These are phyloP conservation scores for Serendipita sp. DNA, from an alignment of 768 basidiomycete species.

Conservation along the genomic window DNA sequence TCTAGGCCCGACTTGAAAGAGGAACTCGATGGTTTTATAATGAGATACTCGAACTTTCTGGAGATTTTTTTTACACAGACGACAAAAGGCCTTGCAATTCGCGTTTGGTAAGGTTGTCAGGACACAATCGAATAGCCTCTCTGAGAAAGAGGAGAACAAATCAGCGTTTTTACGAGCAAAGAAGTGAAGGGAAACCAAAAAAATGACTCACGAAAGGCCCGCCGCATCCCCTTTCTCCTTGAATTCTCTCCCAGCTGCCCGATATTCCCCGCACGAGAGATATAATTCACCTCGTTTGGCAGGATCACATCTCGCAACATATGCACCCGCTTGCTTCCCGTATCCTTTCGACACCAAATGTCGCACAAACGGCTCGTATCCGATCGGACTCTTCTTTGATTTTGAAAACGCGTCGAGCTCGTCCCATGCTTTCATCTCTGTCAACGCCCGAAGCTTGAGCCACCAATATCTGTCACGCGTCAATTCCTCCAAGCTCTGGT, in stretches of 20 bases:
- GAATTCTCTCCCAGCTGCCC: slow-evolving; percentile 71
- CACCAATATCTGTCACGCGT: slow-evolving; percentile 66
- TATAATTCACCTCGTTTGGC: slow-evolving; percentile 74
- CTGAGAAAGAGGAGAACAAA: slow-evolving; percentile 24
- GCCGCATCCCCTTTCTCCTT: slow-evolving; percentile 77
- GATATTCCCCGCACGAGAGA: slow-evolving; percentile 82
- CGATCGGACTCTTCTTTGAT: slow-evolving; percentile 82
- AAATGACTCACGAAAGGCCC: slow-evolving; percentile 57
- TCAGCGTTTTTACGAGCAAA: slow-evolving; percentile 5
- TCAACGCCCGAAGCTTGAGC: slow-evolving; percentile 71
- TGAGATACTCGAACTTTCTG: no score
- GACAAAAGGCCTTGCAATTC: slow-evolving; percentile 29
- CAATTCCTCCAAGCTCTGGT: not conserved
- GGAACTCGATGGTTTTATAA: not conserved
- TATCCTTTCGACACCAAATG: slow-evolving; percentile 63
- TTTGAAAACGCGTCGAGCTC: slow-evolving; percentile 72
- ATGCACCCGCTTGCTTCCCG: slow-evolving; percentile 55
- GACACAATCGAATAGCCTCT: slow-evolving; percentile 52
- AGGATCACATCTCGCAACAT: slow-evolving; percentile 72
- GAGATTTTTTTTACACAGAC: not conserved
- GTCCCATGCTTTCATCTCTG: slow-evolving; percentile 68
- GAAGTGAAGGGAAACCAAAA: not conserved
- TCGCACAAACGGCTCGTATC: slow-evolving; percentile 80
- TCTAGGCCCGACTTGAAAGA: not conserved
- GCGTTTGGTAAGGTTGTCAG: slow-evolving; percentile 63